Conservation (phyloP, 179 eudicot species). For the Beta macrorhiza region DNA sequence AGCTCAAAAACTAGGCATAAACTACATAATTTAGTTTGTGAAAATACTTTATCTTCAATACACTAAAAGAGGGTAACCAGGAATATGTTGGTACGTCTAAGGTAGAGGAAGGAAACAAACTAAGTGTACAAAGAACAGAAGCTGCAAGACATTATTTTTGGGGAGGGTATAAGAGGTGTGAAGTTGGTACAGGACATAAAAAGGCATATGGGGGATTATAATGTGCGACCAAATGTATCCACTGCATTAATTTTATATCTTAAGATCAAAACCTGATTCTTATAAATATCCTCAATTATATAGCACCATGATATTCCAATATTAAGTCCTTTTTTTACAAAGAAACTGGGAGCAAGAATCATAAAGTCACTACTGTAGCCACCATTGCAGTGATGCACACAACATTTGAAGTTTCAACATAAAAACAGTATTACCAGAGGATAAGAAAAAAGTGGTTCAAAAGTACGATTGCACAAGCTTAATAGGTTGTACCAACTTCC, state of each 20-base stretch:
- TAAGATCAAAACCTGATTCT: background rate
- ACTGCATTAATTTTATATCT: background rate
- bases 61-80: too few species aligned
- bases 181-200: background rate
- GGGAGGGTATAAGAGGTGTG: background rate
- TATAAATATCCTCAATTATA: background rate
- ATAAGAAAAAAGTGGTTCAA: background rate
- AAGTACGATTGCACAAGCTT: conserved; percentile 1
- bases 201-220: background rate
- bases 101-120: too few species aligned
- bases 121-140: too few species aligned
- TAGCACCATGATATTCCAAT: background rate
- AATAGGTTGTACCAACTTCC: background rate
- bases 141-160: background rate
- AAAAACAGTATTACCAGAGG: background rate
- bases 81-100: too few species aligned
- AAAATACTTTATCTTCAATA: background rate
- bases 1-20: too few species aligned
- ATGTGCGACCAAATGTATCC: background rate
- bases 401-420: background rate
- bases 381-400: background rate
- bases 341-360: background rate
- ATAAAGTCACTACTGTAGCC: background rate
- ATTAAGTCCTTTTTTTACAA: background rate
- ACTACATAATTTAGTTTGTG: background rate